Base-by-base conservation (phyloP, 202 grass and related monocot species). In the Elaeis oleifera region DNA sequence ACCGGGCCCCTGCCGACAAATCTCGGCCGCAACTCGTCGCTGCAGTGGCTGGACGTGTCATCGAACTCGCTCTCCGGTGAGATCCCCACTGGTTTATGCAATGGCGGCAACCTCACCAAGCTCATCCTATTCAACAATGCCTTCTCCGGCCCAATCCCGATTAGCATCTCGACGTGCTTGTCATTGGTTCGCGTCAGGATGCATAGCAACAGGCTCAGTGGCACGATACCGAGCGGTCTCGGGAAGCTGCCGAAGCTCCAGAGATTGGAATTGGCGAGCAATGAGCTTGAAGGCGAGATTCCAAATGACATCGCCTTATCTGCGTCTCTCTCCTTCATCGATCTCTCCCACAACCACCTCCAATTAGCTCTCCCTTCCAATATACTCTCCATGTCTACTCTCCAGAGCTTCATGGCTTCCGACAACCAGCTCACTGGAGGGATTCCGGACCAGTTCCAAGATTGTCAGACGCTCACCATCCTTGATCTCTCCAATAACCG, bases 1-100 rank as follows among this genome's bases (percentile, higher is more conserved):
- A 83, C 87, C 0, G 90, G 90, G 2, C 36, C 68, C 5, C 90
- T 96, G 0, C 90, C 90, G 0, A 59, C 69, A n/a, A 32, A 48
- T 58, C 87, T 96, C 2, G 90, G 90, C 24, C 66, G 61, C 58
- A 88, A 53, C 67, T 80, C 90, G 50, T 67, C 81, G 14, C 9
- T 96, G 58, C 87, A 96, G 79, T 96, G 90, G 90, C 62, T 96
- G 22, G 90, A 96, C 63, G 90, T 96, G 51, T 96, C 90, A 6
- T 90, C 90, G 1, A 96, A 96, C 66, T 32, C 67, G 6, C 68
- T 96, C 24, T 80, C 73, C 3, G 90, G 87, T 11, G 13, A 51
- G 0, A 27, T 96, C 0, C 90, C 90, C 0, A 14, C 70, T 0
- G 78, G 90, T 55, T 81, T 96, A 66, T 96, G 90, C 69, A 49